Base-by-base conservation (phyloP, 2,329 filamentous ascomycete genomes). In the Nemania bipapillata region DNA sequence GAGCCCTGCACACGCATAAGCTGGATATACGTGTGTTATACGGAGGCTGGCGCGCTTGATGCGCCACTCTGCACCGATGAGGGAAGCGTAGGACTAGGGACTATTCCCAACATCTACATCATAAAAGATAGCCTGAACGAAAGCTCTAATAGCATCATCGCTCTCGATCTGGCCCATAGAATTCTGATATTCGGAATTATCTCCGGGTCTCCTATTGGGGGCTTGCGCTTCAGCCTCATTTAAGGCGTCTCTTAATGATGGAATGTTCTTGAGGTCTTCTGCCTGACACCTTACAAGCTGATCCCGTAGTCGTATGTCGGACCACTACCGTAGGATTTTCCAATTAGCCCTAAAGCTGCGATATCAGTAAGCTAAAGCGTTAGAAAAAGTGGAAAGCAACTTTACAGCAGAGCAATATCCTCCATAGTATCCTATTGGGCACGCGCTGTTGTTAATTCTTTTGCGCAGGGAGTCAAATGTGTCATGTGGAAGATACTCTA, bases 321-420 rank as follows among this genome's bases (percentile, higher is more conserved):
- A 71, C 40, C 54, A 69, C 69, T 71, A 12, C 15, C 32, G 17
- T 28, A 45, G 40, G 8, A 15, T 49, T 17, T 11, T 40, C n/a
- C 24, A 8, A 61, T 62, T 57, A 49, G 45, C 20, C 4, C 40
- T 15, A 15, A 11, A 24, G 22, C n/a, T 24, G 15, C 24, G 49
- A 20, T 11, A 37, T 15, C 9, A 61, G n/a, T 8, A 11, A 32
- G 30, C 30, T 37, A 17, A 32, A 42, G 12, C 9, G 15, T 49
- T 9, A 9, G 8, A 22, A n/a, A 45, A 2, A 6, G 7, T 24
- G 7, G 17, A 28, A 4, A 28, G 4, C 82, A 32, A 86, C 86
- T 64, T 60, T 58, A 71, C 70, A 20, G 40, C 70, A 71, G 24
- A 70, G 64, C 60, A 60, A 70, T 22, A 70, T 63, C 15, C 49